Conservation (phyloP, 495 filamentous ascomycete species). For the Annulohypoxylon moriforme region DNA sequence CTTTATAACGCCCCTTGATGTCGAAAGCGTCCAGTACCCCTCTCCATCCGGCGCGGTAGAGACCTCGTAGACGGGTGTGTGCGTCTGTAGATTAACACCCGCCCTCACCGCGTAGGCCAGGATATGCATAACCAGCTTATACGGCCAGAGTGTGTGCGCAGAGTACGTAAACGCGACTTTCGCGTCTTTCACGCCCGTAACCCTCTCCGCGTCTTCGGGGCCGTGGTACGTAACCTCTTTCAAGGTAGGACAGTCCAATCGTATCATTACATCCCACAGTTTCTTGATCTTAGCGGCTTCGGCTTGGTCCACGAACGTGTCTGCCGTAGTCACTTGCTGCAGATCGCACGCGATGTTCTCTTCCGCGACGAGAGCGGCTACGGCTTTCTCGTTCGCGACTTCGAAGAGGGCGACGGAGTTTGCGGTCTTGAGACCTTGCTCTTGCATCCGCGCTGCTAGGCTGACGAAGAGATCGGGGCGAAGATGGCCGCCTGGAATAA, state of each 20-base stretch:
- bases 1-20: slow-evolving; percentile 58
- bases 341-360: slow-evolving; percentile 61
- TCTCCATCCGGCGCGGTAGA: slow-evolving; percentile 38
- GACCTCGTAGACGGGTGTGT: slow-evolving; percentile 45
- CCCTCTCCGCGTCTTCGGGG: slow-evolving; percentile 27
- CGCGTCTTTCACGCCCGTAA: slow-evolving; percentile 32
- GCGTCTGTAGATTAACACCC: slow-evolving; percentile 48
- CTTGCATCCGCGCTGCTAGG: slow-evolving; percentile 52
- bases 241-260: slow-evolving; percentile 52
- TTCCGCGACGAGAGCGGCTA: slow-evolving; percentile 55
- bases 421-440: slow-evolving; percentile 55
- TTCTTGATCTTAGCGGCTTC: slow-evolving; percentile 47
- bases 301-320: slow-evolving; percentile 59
- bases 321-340: slow-evolving; percentile 55
- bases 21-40: slow-evolving; percentile 59
- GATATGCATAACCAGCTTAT: slow-evolving; percentile 68
- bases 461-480: slow-evolving; percentile 63
- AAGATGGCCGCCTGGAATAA: slow-evolving; percentile 60
- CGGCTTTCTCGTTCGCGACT: slow-evolving; percentile 58
- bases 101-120: slow-evolving; percentile 55
- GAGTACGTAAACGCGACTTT: slow-evolving; percentile 43
- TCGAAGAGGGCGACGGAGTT: slow-evolving; percentile 61
- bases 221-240: slow-evolving; percentile 49
- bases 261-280: slow-evolving; percentile 51
- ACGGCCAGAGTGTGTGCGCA: slow-evolving; percentile 60